Percentiles rank a stretch among this genome's conserved stretches.
These are phyloP conservation scores for Mycogone perniciosa DNA, from an alignment of 2,329 filamentous ascomycete species.

Conservation along the genomic window DNA sequence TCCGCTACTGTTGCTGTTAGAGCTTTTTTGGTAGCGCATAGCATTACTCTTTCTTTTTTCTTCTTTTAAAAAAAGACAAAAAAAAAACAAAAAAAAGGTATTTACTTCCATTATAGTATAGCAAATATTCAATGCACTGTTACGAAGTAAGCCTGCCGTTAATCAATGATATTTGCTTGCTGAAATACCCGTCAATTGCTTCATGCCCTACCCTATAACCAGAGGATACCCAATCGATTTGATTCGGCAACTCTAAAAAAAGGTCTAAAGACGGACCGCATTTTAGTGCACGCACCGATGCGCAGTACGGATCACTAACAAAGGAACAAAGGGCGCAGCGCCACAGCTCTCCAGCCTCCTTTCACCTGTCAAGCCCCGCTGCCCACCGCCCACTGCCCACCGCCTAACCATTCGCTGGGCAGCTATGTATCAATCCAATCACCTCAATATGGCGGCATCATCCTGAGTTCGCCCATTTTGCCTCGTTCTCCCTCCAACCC, in stretches of 20 bases:
- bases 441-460: background rate
- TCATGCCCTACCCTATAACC: no score
- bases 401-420: slow-evolving; percentile 2
- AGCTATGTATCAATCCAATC: background rate
- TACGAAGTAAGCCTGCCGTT: no score
- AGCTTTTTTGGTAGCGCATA: no score
- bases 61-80: no score
- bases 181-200: no score
- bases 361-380: background rate
- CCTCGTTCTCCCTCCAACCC: slow-evolving; percentile 5
- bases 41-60: no score
- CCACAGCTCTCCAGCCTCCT: background rate
- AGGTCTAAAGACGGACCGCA: background rate
- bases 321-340: background rate
- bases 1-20: no score
- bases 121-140: no score
- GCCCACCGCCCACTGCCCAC: slow-evolving; percentile 5
- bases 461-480: slow-evolving; percentile 4
- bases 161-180: no score
- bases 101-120: no score
- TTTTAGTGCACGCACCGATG: slow-evolving; percentile 3
- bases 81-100: no score
- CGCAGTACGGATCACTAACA: no score
- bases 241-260: slow-evolving; percentile 4
- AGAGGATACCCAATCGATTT: background rate